Base-by-base conservation (phyloP, 352 stramenopile genomes). In the Phytophthora colocasiae region DNA sequence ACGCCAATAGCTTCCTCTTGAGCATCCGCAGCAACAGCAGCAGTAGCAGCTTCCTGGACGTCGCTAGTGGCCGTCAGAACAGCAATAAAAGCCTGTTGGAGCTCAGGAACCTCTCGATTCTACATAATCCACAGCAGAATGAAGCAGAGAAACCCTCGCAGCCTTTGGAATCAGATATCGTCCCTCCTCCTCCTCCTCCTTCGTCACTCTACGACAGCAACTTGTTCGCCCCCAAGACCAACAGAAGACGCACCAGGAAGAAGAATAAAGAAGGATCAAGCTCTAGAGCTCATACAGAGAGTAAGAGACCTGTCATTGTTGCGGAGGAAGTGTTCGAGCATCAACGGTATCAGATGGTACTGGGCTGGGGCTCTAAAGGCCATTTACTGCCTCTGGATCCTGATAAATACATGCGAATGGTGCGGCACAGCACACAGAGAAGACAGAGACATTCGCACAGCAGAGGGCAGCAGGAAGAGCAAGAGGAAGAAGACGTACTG, bases 291-390 rank as follows among this genome's bases (percentile, higher is more conserved):
- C 27, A 27, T 11, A 26, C 49, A 38, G 58, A 63, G 26, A 51
- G 32, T 2, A 69, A 72, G 29, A 62, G 34, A 19, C 62, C 50
- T 1, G 34, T 75, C 4, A 36, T 85, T 2, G 65, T 73, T 27
- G 57, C 75, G 0, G 82, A 91, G 50, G 74, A 89, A 69, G 78
- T 93, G 34, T 90, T 75, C 54, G 85, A 93, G 59, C 71, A 91
- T 53, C 82, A 93, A 58, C 77, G 85, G 12, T 90, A 90, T 50
- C 85, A 93, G 47, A 69, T 80, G 40, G 67, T 93, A 34, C 69
- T 93, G 14, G 80, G 85, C 19, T 93, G 85, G 85, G 85, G 85
- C n/a, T 79, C 82, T 17, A 91, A 87, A 55, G 85, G 85, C 39
- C 82, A 90, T 41, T 75, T 93, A 49, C 61, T 93, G 41, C 85